Evolutionary conservation across 805 yeast species (phyloP), one percentile per base, ranked within the genome.

Genomic region (Kuraishia ogatae): DNA sequence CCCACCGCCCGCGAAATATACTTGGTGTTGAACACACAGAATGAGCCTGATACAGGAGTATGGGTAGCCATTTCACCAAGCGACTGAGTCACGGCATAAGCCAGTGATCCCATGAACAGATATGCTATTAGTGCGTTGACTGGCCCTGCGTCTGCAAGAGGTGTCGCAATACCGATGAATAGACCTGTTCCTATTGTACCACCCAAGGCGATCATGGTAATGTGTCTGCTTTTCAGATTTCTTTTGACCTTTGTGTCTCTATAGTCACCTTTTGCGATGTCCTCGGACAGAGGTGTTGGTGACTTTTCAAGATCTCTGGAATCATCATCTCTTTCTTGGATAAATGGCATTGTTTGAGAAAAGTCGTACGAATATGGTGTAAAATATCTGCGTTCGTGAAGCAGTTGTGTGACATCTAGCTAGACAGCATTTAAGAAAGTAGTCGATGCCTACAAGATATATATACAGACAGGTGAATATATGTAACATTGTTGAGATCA

Each of bases 51-150:
- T 48, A 84, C 80, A 8, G 92, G 92, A 19, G 86, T 82, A 60
- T 78, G 83, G 10, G 91, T 85, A 53, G 91, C 90, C 92, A 87
- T 84, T 68, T 87, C 93, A 63, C 91, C 92, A 55, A 87, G 71
- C 2, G 86, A 78, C 65, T 85, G 91, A 21, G 88, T 82, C 53
- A 86, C 87, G 15, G 80, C 77, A 62, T 74, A 84, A 0, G 84
- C 89, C 50, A 87, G 64, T 1, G 85, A 66, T 43, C 86, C 89
- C 77, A 85, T 83, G 66, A 84, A 84, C 19, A 82, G 52, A 62
- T 82, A 87, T 1, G 89, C 78, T 51, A 87, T 81, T 26, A 87
- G 68, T 3, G 88, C 72, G 53, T 81, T 80, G 11, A 82, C 91
- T 1, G 92, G 92, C 22, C 93, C 93, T 17, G 88, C 83, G 35